phyloP scores from a whole-genome alignment of 768 basidiomycete species.

The Cystoderma amianthinum region DNA sequence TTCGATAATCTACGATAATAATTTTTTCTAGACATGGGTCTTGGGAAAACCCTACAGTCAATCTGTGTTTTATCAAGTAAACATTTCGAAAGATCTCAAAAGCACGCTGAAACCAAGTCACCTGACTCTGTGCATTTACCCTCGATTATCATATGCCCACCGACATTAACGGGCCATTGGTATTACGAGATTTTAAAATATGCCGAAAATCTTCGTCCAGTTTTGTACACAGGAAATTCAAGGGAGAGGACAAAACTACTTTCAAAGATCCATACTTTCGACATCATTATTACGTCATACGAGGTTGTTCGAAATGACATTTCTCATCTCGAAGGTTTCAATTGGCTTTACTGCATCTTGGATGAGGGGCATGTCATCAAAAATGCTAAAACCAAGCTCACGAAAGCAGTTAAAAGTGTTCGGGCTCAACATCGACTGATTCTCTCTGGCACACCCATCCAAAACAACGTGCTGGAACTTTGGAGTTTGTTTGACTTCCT shows the following conservation, averaged over 20 bases:
- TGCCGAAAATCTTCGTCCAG: slow-evolving; percentile 71
- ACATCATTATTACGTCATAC: slow-evolving; percentile 96
- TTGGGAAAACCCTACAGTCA: slow-evolving; percentile 96
- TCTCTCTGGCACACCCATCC: slow-evolving; percentile 95
- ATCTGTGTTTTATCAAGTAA: slow-evolving; percentile 96
- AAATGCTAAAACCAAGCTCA: slow-evolving; percentile 96
- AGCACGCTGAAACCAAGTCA: slow-evolving; percentile 54
- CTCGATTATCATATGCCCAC: slow-evolving; percentile 93
- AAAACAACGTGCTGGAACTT: slow-evolving; percentile 96
- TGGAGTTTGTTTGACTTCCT: slow-evolving; percentile 99
- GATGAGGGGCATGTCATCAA: slow-evolving; percentile 99
- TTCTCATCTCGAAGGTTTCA: slow-evolving; percentile 56
- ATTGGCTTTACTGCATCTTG: slow-evolving; percentile 94
- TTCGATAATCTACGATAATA: neutral
- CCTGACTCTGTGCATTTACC: slow-evolving; percentile 83
- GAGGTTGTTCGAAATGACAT: slow-evolving; percentile 97
- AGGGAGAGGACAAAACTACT: slow-evolving; percentile 72
- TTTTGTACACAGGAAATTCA: slow-evolving; percentile 86
- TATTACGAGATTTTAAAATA: slow-evolving; percentile 97
- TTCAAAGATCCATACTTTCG: slow-evolving; percentile 58
- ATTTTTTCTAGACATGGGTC: slow-evolving; percentile 79
- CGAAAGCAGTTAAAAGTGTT: slow-evolving; percentile 90
- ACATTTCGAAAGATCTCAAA: slow-evolving; percentile 78
- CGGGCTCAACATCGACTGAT: slow-evolving; percentile 90
- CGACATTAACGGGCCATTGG: slow-evolving; percentile 98